Percentiles rank a stretch among this genome's conserved stretches.
phyloP scores from a whole-genome alignment of 2,329 filamentous ascomycete species.

The Penicillium psychrosexuale region DNA sequence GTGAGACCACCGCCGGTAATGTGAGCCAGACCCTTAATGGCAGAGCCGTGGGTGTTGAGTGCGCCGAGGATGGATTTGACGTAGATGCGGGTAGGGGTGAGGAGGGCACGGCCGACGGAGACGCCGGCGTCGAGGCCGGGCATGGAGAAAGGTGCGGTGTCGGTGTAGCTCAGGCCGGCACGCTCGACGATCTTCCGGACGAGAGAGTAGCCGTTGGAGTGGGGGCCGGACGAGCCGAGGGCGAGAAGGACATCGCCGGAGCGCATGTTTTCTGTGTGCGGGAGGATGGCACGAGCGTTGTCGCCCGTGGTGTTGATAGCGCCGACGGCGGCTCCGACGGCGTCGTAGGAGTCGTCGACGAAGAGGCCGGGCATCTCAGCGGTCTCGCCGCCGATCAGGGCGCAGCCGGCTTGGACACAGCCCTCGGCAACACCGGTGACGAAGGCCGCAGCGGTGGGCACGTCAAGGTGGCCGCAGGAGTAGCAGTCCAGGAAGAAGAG shows the following conservation, averaged over 20 bases:
- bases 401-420: slow-evolving; percentile 79
- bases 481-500: slow-evolving; percentile 98
- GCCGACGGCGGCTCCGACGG: slow-evolving; percentile 84
- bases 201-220: slow-evolving; percentile 98
- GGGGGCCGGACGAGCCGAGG: slow-evolving; percentile 78
- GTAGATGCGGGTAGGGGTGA: slow-evolving; percentile 92
- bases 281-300: slow-evolving; percentile 64
- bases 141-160: slow-evolving; percentile 71
- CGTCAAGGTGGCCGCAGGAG: slow-evolving; percentile 82
- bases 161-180: slow-evolving; percentile 67
- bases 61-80: slow-evolving; percentile 75
- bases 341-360: slow-evolving; percentile 83
- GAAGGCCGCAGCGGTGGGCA: slow-evolving; percentile 75
- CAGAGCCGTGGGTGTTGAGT: slow-evolving; percentile 50
- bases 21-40: slow-evolving; percentile 87
- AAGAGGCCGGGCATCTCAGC: slow-evolving; percentile 99
- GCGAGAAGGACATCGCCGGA: slow-evolving; percentile 83
- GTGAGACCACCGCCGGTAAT: slow-evolving; percentile 92
- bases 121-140: slow-evolving; percentile 61
- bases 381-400: slow-evolving; percentile 93
- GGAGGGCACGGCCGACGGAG: slow-evolving; percentile 68
- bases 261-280: slow-evolving; percentile 70
- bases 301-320: slow-evolving; percentile 60
- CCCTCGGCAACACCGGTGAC: slow-evolving; percentile 86
- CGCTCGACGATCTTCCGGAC: slow-evolving; percentile 81